Evolutionary conservation across 495 filamentous ascomycete genomes (phyloP).

Genomic region (Penicillium turbatum): DNA sequence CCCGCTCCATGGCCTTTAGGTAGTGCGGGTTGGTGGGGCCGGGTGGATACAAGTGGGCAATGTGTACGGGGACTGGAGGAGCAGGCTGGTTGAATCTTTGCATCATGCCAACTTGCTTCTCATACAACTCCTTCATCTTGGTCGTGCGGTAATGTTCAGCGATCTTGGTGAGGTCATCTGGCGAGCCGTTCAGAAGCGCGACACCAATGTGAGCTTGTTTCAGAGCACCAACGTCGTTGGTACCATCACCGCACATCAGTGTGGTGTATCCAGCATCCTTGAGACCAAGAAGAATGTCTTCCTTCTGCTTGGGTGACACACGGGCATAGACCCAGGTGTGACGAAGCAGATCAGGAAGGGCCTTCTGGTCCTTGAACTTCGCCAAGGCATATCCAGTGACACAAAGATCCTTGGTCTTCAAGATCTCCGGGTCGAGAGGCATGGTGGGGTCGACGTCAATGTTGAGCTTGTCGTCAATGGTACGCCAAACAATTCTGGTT

Average conservation of each 20-base stretch:
- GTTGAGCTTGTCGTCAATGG: slow-evolving; percentile 82
- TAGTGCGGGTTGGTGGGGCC: slow-evolving; percentile 93
- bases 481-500: slow-evolving; percentile 85
- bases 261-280: slow-evolving; percentile 97
- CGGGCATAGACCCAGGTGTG: slow-evolving; percentile 98
- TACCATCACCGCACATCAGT: slow-evolving; percentile 97
- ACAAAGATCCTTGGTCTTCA: slow-evolving; percentile 87
- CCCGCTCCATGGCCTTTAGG: slow-evolving; percentile 82
- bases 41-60: slow-evolving; percentile 92
- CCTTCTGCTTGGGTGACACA: slow-evolving; percentile 97
- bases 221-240: slow-evolving; percentile 95
- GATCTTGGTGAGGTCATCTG: slow-evolving; percentile 84
- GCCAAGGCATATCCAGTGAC: slow-evolving; percentile 91
- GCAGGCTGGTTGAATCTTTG: slow-evolving; percentile 84
- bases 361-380: slow-evolving; percentile 77
- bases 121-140: slow-evolving; percentile 98
- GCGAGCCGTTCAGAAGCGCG: slow-evolving; percentile 90
- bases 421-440: slow-evolving; percentile 74
- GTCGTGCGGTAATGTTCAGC: slow-evolving; percentile 87
- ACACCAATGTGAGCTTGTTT: slow-evolving; percentile 99
- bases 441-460: slow-evolving; percentile 84
- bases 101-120: slow-evolving; percentile 91
- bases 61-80: slow-evolving; percentile 82
- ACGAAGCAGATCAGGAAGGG: slow-evolving; percentile 68
- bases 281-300: slow-evolving; percentile 92